phyloP scores from a whole-genome alignment of 1,139 yeast genomes.

The Pichia sp. region DNA sequence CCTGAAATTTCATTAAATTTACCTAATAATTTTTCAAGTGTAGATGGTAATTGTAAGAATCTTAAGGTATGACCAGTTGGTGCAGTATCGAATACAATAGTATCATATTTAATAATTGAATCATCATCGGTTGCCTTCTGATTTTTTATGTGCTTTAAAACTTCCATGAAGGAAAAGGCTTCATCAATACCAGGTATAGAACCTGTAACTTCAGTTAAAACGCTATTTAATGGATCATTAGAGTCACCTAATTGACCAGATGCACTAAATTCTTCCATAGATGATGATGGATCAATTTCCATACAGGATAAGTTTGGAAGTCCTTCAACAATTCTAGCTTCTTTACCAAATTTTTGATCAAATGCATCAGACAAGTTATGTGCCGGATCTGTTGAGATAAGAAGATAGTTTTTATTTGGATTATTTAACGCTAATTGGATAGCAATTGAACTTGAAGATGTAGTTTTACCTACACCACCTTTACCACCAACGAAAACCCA shows the following conservation, averaged over 20 bases:
- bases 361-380: slow-evolving; percentile 96
- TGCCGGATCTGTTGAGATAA: slow-evolving; percentile 97
- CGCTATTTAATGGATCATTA: slow-evolving; percentile 54
- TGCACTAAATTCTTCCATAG: slow-evolving; percentile 77
- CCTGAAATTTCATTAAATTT: slow-evolving; percentile 84
- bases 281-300: slow-evolving; percentile 97
- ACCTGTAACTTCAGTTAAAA: slow-evolving; percentile 89
- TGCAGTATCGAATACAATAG: slow-evolving; percentile 94
- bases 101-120: slow-evolving; percentile 51
- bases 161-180: slow-evolving; percentile 96
- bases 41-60: slow-evolving; percentile 87
- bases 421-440: slow-evolving; percentile 80
- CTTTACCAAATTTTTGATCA: slow-evolving; percentile 96
- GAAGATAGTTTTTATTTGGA: slow-evolving; percentile 71
- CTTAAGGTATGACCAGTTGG: slow-evolving; percentile 98
- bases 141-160: slow-evolving; percentile 86
- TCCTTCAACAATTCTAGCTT: slow-evolving; percentile 89
- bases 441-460: slow-evolving; percentile 92
- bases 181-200: slow-evolving; percentile 98
- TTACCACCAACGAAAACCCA: slow-evolving; percentile 99
- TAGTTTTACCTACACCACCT: slow-evolving; percentile 98
- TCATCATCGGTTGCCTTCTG: slow-evolving; percentile 42
- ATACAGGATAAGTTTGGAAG: slow-evolving; percentile 82
- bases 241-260: slow-evolving; percentile 40
- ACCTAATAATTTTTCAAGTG: slow-evolving; percentile 76